phyloP scores from a whole-genome alignment of 768 basidiomycete species.

The Tephrocybe rancida region DNA sequence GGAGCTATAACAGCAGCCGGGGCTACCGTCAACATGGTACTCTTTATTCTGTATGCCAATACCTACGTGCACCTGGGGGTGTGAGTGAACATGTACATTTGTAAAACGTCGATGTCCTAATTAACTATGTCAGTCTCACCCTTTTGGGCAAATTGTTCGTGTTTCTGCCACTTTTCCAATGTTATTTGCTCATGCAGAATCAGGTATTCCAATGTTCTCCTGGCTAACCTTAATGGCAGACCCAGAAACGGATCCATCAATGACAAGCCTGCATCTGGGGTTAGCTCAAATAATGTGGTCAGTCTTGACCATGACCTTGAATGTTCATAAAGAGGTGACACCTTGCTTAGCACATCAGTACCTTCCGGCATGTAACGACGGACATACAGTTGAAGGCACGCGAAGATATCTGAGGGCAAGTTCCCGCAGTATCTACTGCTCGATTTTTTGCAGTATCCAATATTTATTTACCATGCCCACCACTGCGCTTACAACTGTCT shows the following conservation, averaged over 20 bases:
- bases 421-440: no score
- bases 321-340: background rate
- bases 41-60: background rate
- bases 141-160: conserved; percentile 1
- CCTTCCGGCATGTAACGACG: conserved; percentile 1
- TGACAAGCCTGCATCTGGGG: background rate
- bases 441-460: no score
- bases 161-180: background rate
- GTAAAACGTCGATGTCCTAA: background rate
- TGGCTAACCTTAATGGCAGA: conserved; percentile 1
- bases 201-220: conserved; percentile 2
- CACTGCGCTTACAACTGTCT: no score
- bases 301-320: background rate
- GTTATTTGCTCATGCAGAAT: background rate
- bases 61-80: background rate
- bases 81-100: background rate
- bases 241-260: background rate
- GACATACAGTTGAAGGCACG: conserved; percentile 1
- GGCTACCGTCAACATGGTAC: conserved; percentile 1
- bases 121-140: background rate
- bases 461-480: no score
- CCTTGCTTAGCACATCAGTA: background rate
- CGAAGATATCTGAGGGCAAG: background rate
- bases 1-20: background rate
- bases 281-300: background rate